phyloP scores from a whole-genome alignment of 371 early-diverging fungal species.

The Mucor ambiguus region DNA sequence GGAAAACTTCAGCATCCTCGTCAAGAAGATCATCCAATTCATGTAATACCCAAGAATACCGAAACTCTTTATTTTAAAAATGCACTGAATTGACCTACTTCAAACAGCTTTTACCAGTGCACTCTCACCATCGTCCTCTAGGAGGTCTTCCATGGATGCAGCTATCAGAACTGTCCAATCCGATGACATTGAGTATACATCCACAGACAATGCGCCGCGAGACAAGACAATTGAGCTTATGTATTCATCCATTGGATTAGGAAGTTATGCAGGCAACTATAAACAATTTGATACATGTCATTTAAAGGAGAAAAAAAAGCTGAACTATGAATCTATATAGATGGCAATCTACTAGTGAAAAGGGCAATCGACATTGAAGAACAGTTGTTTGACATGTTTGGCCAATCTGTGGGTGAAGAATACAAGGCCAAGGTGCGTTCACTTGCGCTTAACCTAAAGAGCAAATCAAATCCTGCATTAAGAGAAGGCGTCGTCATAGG shows the following conservation, averaged over 20 bases:
- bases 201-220: slow-evolving; percentile 71
- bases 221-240: slow-evolving; percentile 85
- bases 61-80: neutral
- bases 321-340: slow-evolving; percentile 26
- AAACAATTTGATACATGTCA: neutral
- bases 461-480: slow-evolving; percentile 80
- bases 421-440: slow-evolving; percentile 86
- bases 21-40: neutral
- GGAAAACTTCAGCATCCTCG: neutral
- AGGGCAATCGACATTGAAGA: slow-evolving; percentile 72
- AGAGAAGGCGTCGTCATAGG: slow-evolving; percentile 75
- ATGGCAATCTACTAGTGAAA: slow-evolving; percentile 61
- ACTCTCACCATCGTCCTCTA: neutral
- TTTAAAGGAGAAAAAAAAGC: neutral
- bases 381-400: slow-evolving; percentile 56
- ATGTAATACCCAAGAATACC: neutral
- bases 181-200: slow-evolving; percentile 60
- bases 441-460: slow-evolving; percentile 78
- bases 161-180: slow-evolving; percentile 49
- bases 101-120: neutral
- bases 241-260: slow-evolving; percentile 77
- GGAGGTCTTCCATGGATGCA: neutral
- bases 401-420: slow-evolving; percentile 36
- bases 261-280: slow-evolving; percentile 63
- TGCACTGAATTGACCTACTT: neutral